Base-by-base conservation (phyloP, 177 flowering plant genomes). In the Tripterygium wilfordii region DNA sequence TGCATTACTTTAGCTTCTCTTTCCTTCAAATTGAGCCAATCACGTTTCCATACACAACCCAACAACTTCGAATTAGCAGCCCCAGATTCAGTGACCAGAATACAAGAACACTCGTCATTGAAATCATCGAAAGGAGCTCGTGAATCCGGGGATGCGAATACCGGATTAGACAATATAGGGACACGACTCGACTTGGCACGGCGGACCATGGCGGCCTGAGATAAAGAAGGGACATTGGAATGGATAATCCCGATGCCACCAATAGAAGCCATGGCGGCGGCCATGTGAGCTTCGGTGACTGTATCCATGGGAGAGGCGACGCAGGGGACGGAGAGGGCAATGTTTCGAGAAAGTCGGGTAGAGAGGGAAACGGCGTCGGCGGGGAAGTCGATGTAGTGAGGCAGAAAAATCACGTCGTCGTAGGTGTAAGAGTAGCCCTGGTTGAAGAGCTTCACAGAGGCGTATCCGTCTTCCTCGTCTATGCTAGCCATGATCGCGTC, bases 261-360 rank as follows among this genome's bases (percentile, higher is more conserved):
- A 5, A 88, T 71, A n/a, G 86, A 61, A 5, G 96, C 96, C 94
- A 92, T 86, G 48, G 94, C 70, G 7, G 82, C 75, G 21, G 96
- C 96, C 96, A 91, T 88, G 52, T 72, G 49, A 8, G 95, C 57
- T 45, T 92, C 96, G 0, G 96, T 80, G 21, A 88, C 96, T 9
- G 96, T 86, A 68, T 92, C 98, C 96, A 88, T 88, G 0, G 98
- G 98, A 13, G 98, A 92, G 5, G 96, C 53, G 22, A 92, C 88
- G 46, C 85, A 77, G 0, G 98, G 98, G 26, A 68, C 66, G 2
- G 89, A 66, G 12, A 92, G 85, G 5, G 54, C 23, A 51, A 92
- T 42, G 60, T 77, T 81, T 37, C 80, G 76, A 20, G 78, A 70
- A 59, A 88, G 88, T 17, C 72, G 72, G 22, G 96, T 72, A 49